Conservation (phyloP, 164 flowering plant species). For the Liriodendron chinense region DNA sequence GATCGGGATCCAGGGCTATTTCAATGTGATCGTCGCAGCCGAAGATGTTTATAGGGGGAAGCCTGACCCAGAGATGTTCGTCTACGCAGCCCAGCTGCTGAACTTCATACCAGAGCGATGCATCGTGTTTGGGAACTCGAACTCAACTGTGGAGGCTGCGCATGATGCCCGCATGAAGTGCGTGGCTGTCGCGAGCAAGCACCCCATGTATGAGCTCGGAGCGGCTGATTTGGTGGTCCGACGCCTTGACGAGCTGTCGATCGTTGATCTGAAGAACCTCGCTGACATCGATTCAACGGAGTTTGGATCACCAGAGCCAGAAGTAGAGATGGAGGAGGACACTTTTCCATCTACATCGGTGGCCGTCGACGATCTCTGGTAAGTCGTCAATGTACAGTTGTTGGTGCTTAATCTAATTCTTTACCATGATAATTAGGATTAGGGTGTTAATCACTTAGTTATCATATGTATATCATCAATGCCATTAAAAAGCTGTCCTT, state of each 20-base stretch:
- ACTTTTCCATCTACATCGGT: conserved; percentile 33
- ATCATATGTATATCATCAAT: conserved; percentile 19
- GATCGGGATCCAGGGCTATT: conserved; percentile 63
- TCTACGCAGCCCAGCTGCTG: conserved; percentile 80
- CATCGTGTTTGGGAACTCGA: conserved; percentile 95
- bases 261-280: conserved; percentile 90
- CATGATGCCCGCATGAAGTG: conserved; percentile 97
- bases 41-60: conserved; percentile 95
- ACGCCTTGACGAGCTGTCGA: conserved; percentile 74
- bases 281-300: conserved; percentile 68
- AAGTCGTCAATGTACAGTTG: conserved; percentile 24
- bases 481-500: conserved; percentile 3
- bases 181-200: conserved; percentile 95
- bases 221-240: conserved; percentile 97
- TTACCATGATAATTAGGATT: conserved; percentile 13
- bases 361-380: conserved; percentile 56
- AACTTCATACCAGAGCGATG: conserved; percentile 85
- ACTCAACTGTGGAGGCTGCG: conserved; percentile 89
- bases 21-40: conserved; percentile 72
- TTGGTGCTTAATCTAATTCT: conserved; percentile 21
- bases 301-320: conserved; percentile 63
- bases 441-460: conserved; percentile 14
- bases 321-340: conserved; percentile 63
- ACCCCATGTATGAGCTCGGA: conserved; percentile 83
- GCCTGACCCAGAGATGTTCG: conserved; percentile 98